Evolutionary conservation across 306 rosid genomes (phyloP).

Genomic region (Sicyos baderoa): DNA sequence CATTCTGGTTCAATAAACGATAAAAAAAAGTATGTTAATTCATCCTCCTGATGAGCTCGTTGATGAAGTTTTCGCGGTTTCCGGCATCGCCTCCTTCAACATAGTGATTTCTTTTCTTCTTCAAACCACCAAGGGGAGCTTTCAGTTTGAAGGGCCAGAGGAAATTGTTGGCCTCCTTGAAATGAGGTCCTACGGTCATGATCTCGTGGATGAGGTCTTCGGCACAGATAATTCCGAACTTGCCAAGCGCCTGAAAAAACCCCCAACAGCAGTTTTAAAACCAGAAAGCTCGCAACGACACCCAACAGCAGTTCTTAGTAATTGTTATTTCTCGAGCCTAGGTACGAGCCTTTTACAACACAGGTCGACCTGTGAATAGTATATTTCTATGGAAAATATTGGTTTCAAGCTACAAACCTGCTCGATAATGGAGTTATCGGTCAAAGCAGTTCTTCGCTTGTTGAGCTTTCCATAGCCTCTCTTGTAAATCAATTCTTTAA

Average conservation of each 20-base stretch:
- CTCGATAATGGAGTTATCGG: constrained; percentile 37
- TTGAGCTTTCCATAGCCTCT: constrained; percentile 42
- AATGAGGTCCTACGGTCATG: constrained; percentile 68
- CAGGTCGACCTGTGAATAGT: no score
- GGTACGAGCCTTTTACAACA: no score
- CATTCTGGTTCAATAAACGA: not conserved
- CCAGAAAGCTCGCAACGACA: no score
- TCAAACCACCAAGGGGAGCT: constrained; percentile 66
- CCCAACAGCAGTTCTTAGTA: not conserved
- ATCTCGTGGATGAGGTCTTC: constrained; percentile 69
- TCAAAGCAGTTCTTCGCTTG: constrained; percentile 39
- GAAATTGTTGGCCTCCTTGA: constrained; percentile 72
- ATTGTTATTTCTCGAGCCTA: no score
- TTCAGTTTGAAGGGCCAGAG: constrained; percentile 77
- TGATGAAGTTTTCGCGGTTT: constrained; percentile 53
- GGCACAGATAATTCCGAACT: constrained; percentile 55
- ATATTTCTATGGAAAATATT: not conserved
- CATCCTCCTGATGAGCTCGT: constrained; percentile 75
- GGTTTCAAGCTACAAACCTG: constrained; percentile 23
- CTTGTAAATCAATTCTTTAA: constrained; percentile 67
- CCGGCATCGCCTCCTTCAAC: constrained; percentile 86
- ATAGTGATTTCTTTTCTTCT: constrained; percentile 74
- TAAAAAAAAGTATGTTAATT: constrained; percentile 29
- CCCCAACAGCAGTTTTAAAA: not conserved
- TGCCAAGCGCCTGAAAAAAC: constrained; percentile 49